Percentiles rank a stretch among this genome's conserved stretches.
These are phyloP conservation scores for Rosa rugosa DNA, from an alignment of 306 rosid genomes.

Conservation along the genomic window DNA sequence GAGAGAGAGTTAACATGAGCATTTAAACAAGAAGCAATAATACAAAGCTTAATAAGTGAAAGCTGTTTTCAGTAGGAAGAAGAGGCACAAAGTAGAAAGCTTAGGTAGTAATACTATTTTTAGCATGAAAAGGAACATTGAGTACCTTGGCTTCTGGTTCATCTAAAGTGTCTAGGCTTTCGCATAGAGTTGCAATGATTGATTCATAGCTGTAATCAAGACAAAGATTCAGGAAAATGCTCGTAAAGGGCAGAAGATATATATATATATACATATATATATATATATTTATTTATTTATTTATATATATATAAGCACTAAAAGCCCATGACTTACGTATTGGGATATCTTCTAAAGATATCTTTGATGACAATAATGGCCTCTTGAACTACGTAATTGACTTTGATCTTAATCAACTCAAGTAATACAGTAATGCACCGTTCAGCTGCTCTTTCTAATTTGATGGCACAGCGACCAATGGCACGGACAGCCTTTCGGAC, in stretches of 20 bases:
- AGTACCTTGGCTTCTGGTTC: constrained; percentile 99
- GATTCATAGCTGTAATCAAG: constrained; percentile 75
- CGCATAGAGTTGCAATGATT: constrained; percentile 97
- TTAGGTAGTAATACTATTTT: constrained; percentile 1
- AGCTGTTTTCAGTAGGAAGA: constrained; percentile 11
- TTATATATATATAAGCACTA: not conserved
- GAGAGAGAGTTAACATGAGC: not conserved
- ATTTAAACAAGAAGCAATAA: constrained; percentile 1
- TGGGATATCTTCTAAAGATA: constrained; percentile 98
- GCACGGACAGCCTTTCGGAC: constrained; percentile 99
- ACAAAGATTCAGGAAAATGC: constrained; percentile 23
- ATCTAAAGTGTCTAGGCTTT: constrained; percentile 94
- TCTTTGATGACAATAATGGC: constrained; percentile 99
- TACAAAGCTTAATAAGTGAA: not conserved
- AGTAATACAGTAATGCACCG: constrained; percentile 98
- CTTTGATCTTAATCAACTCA: constrained; percentile 97
- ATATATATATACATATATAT: not conserved
- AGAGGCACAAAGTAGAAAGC: not conserved
- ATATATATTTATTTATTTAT: too few species aligned
- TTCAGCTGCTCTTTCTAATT: constrained; percentile 98
- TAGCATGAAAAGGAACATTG: constrained; percentile 18
- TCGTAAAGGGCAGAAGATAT: constrained; percentile 18
- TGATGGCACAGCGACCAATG: constrained; percentile 99
- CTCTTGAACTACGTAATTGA: constrained; percentile 98
- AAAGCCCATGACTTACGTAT: constrained; percentile 61